Conservation (phyloP, 495 filamentous ascomycete genomes). For the Tuber aestivum region DNA sequence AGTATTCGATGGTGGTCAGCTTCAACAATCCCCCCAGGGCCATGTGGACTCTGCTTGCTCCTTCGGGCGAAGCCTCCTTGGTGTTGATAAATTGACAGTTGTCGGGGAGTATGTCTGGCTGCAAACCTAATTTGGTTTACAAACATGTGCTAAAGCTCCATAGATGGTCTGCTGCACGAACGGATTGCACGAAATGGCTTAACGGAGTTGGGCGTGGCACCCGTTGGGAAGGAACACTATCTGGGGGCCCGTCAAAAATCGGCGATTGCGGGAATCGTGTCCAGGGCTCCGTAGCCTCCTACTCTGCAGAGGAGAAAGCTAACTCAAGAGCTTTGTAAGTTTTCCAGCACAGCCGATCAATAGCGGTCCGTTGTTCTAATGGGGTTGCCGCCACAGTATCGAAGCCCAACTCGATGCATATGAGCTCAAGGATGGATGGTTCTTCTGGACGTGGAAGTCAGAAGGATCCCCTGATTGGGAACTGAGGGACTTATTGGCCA, state of each 20-base stretch:
- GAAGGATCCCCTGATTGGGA: conserved; percentile 85
- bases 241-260: conserved; percentile 44
- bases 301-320: conserved; percentile 24
- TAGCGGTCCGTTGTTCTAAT: not conserved
- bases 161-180: conserved; percentile 58
- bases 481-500: conserved; percentile 59
- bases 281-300: conserved; percentile 26
- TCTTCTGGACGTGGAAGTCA: conserved; percentile 85
- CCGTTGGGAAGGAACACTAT: conserved; percentile 62
- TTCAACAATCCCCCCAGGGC: conserved; percentile 48
- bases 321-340: conserved; percentile 36
- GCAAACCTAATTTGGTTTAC: not conserved
- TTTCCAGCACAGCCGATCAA: not conserved
- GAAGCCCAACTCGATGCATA: conserved; percentile 71
- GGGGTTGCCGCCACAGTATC: conserved; percentile 44
- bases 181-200: conserved; percentile 67
- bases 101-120: conserved; percentile 54
- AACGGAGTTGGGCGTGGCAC: conserved; percentile 65
- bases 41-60: conserved; percentile 53
- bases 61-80: conserved; percentile 48
- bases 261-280: conserved; percentile 52
- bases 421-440: conserved; percentile 63
- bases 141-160: not conserved
- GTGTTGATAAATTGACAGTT: conserved; percentile 63
- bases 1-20: conserved; percentile 58